These are phyloP conservation scores for Quercus robur DNA, from an alignment of 306 rosid species.

Conservation along the genomic window DNA sequence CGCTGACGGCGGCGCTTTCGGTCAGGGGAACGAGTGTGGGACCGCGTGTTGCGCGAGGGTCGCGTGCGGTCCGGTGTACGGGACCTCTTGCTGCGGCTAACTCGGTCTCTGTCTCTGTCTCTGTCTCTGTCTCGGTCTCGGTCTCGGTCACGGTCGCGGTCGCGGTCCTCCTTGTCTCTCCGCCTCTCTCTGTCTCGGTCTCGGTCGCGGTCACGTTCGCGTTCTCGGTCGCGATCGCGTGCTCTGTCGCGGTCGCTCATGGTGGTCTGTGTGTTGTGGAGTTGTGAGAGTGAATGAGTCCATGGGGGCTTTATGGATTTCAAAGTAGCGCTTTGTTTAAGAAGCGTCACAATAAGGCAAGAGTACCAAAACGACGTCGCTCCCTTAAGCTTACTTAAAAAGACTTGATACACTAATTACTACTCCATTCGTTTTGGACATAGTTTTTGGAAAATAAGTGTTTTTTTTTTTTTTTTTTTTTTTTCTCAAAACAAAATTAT, in stretches of 20 bases:
- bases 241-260: slow-evolving; percentile 50
- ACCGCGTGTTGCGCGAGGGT: slow-evolving; percentile 65
- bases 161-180: slow-evolving; percentile 29
- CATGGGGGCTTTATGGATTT: background rate
- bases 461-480: too few relatives aligned
- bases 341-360: too few relatives aligned
- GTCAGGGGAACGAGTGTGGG: slow-evolving; percentile 69
- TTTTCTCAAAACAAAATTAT: too few relatives aligned
- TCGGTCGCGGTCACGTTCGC: slow-evolving; percentile 45
- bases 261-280: background rate
- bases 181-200: slow-evolving; percentile 46
- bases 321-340: background rate
- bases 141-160: slow-evolving; percentile 30
- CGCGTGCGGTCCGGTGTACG: slow-evolving; percentile 69
- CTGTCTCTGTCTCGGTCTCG: slow-evolving; percentile 42
- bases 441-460: too few relatives aligned
- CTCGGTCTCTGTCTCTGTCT: slow-evolving; percentile 50
- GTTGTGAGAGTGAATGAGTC: background rate
- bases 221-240: slow-evolving; percentile 25
- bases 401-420: too few relatives aligned
- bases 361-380: too few relatives aligned
- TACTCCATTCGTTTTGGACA: too few relatives aligned
- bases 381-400: too few relatives aligned
- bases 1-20: slow-evolving; percentile 57
- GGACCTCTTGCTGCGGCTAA: slow-evolving; percentile 62